phyloP scores from a whole-genome alignment of 768 basidiomycete genomes.

The Lentinus brumalis region DNA sequence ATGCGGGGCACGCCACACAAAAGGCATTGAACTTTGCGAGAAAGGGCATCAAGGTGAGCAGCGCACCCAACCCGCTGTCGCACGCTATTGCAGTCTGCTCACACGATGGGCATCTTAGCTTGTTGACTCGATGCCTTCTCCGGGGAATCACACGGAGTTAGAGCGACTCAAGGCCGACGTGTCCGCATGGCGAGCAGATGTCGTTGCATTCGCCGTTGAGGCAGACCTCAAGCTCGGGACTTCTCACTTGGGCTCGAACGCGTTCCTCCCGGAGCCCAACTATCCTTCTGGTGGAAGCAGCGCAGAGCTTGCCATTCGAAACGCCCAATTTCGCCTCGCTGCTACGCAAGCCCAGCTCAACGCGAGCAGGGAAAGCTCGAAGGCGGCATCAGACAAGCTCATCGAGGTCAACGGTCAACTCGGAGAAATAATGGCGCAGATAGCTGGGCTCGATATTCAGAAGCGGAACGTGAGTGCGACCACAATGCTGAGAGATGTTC shows the following conservation, averaged over 20 bases:
- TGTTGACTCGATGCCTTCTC: not conserved
- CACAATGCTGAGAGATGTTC: not conserved
- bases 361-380: constrained; percentile 1
- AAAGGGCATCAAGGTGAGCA: not conserved
- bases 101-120: too few relatives aligned
- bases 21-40: not conserved
- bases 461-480: not conserved
- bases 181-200: constrained; percentile 1
- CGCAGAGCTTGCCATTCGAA: not conserved
- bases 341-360: not conserved
- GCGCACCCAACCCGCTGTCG: too few relatives aligned
- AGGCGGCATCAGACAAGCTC: constrained; percentile 1
- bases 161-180: not conserved
- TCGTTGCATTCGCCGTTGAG: not conserved
- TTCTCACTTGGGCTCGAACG: not conserved
- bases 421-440: not conserved
- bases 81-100: too few relatives aligned
- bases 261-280: not conserved
- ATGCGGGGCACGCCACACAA: not conserved
- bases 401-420: constrained; percentile 2
- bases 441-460: not conserved
- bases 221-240: not conserved
- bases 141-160: not conserved
- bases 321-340: not conserved
- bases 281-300: not conserved